Evolutionary conservation across 2,329 filamentous ascomycete species (phyloP).

Genomic region (Aspergillus thermomutatus): DNA sequence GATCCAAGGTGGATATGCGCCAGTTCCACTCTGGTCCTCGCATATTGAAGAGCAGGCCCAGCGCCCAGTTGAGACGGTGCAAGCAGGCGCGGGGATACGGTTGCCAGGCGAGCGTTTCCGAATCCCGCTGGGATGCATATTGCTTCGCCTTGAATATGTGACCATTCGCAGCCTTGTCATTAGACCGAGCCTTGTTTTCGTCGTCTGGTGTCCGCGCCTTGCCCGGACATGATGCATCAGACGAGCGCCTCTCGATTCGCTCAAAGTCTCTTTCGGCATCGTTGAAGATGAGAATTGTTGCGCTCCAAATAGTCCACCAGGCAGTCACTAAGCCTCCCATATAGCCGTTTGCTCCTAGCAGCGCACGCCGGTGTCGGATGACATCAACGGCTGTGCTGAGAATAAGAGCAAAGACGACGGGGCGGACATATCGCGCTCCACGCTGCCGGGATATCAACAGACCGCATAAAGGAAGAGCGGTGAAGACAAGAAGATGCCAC

Average conservation of each 20-base stretch:
- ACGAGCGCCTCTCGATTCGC: constrained; percentile 48
- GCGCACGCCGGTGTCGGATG: constrained; percentile 45
- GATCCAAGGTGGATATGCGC: constrained; percentile 47
- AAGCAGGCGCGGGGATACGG: constrained; percentile 48
- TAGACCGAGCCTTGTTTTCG: not conserved
- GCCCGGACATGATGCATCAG: not conserved
- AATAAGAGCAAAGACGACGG: constrained; percentile 44
- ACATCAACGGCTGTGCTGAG: constrained; percentile 43
- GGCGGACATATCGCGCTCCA: constrained; percentile 37
- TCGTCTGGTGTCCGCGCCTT: not conserved
- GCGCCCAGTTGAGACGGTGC: constrained; percentile 57
- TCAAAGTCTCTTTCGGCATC: constrained; percentile 55
- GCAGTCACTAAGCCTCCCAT: constrained; percentile 53
- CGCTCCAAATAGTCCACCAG: constrained; percentile 55
- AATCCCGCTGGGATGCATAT: not conserved
- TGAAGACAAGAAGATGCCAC: constrained; percentile 31
- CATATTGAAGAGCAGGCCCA: constrained; percentile 56
- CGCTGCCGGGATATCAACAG: constrained; percentile 50
- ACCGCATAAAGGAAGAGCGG: constrained; percentile 43
- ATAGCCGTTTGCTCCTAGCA: constrained; percentile 51
- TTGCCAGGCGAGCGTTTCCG: constrained; percentile 49
- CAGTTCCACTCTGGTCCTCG: constrained; percentile 61
- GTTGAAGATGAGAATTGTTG: constrained; percentile 52
- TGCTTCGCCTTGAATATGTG: not conserved
- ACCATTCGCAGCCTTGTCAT: not conserved